These are phyloP conservation scores for Arthrinium puccinioides DNA, from an alignment of 2,329 filamentous ascomycete genomes.

Conservation along the genomic window DNA sequence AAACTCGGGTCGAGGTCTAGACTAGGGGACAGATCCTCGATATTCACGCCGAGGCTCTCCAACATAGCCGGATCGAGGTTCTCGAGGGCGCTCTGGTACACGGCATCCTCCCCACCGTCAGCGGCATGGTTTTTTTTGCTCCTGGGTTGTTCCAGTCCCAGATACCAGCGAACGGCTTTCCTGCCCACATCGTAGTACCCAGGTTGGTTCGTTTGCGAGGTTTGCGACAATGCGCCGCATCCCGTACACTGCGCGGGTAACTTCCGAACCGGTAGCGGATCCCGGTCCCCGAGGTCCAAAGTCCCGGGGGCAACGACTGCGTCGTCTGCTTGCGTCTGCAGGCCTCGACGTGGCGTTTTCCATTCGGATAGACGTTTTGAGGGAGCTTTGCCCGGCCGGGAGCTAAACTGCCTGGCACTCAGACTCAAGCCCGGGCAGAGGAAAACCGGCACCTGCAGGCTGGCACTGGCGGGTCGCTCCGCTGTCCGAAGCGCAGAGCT, in stretches of 20 bases:
- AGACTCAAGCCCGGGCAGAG: constrained; percentile 39
- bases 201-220: constrained; percentile 38
- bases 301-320: too few species aligned
- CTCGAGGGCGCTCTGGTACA: constrained; percentile 39
- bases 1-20: constrained; percentile 15
- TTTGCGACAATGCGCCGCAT: constrained; percentile 60
- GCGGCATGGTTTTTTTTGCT: constrained; percentile 3
- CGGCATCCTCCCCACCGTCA: constrained; percentile 31
- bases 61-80: constrained; percentile 33
- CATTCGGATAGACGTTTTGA: constrained; percentile 10
- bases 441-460: constrained; percentile 37
- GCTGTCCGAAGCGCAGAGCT: constrained; percentile 33
- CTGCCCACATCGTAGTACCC: constrained; percentile 49
- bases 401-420: constrained; percentile 25
- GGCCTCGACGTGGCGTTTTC: constrained; percentile 15
- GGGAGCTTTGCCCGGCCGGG: constrained; percentile 6
- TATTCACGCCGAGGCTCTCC: constrained; percentile 37
- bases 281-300: constrained; percentile 2
- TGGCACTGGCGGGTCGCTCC: constrained; percentile 25
- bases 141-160: constrained; percentile 25
- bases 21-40: constrained; percentile 26
- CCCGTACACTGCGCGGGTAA: constrained; percentile 55
- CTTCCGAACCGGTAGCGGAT: constrained; percentile 9
- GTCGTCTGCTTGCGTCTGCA: constrained; percentile 17
- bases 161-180: constrained; percentile 43